Evolutionary conservation across 2,329 filamentous ascomycete species (phyloP).

Genomic region (Ceratocystis lukuohia): DNA sequence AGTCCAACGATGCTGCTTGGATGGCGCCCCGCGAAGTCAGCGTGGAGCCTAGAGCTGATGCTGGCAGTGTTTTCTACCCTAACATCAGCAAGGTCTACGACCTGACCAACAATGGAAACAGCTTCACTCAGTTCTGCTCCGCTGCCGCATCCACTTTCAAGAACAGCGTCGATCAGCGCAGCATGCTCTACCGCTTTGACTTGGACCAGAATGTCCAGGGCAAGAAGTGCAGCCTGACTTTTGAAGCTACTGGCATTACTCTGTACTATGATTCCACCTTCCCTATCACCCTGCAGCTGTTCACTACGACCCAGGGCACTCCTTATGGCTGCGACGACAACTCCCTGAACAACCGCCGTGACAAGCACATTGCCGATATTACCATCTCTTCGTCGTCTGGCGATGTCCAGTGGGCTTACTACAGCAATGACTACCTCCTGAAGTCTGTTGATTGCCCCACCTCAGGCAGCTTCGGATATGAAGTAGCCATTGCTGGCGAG

Average conservation of each 20-base stretch:
- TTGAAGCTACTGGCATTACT: slow-evolving; percentile 19
- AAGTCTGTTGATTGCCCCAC: slow-evolving; percentile 8
- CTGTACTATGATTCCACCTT: slow-evolving; percentile 21
- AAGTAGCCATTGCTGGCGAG: slow-evolving; percentile 17
- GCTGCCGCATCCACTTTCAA: slow-evolving; percentile 10
- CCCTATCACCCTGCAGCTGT: slow-evolving; percentile 25
- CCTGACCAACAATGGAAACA: slow-evolving; percentile 6
- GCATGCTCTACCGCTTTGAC: slow-evolving; percentile 25
- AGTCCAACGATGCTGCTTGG: slow-evolving; percentile 17
- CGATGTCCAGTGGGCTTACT: slow-evolving; percentile 15
- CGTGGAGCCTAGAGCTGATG: not conserved
- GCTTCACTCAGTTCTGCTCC: slow-evolving; percentile 12
- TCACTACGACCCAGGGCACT: slow-evolving; percentile 21
- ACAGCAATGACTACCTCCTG: slow-evolving; percentile 13
- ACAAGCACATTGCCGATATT: slow-evolving; percentile 21
- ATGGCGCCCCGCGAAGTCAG: slow-evolving; percentile 22
- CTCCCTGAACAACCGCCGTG: slow-evolving; percentile 24
- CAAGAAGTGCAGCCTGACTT: slow-evolving; percentile 24
- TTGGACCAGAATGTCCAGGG: slow-evolving; percentile 22
- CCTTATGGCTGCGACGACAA: slow-evolving; percentile 21
- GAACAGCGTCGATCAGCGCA: slow-evolving; percentile 24
- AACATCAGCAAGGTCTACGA: slow-evolving; percentile 18
- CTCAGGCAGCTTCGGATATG: slow-evolving; percentile 10
- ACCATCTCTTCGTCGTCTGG: slow-evolving; percentile 13
- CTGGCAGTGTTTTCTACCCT: not conserved